Base-by-base conservation (phyloP, 257 asterid genomes). In the Marsdenia floribunda region DNA sequence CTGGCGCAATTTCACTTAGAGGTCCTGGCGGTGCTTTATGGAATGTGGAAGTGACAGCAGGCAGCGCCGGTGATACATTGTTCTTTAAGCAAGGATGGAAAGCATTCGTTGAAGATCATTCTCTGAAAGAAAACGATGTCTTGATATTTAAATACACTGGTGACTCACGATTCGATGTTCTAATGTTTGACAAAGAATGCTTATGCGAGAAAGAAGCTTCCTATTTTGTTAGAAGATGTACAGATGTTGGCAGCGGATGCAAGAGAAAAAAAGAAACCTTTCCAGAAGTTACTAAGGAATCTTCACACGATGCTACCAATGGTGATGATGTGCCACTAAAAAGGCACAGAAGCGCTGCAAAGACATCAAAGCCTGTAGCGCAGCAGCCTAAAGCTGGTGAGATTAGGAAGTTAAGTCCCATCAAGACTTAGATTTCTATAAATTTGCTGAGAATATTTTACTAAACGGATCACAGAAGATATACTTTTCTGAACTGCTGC, bases 201-300 rank as follows among this genome's bases (percentile, higher is more conserved):
- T 73, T 46, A 0, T 86, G 88, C 29, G 90, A 82, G 74, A 86
- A 80, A 78, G 85, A 73, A 50, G 58, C 85, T 15, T 73, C 86
- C 2, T 86, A 76, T 73, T 82, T 83, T 69, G 69, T 86, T 2
- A 80, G 68, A 76, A 80, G 72, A 74, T 76, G 87, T 54, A 21
- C 44, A 14, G 81, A 74, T 33, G 52, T 68, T 65, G 70, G 38
- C 15, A 21, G 40, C 12, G 78, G 70, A 19, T 14, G 74, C 58
- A 76, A 74, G 38, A 78, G 69, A 54, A 63, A 19, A 54, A 63
- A 14, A 74, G 74, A 46, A 18, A 78, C 42, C 64, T 26, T 49
- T 21, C 47, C 54, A 68, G 78, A 50, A 13, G 78, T 64, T 29
- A 19, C 70, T 0, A 55, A 22, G 35, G 83, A 66, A 6, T 76